Conservation (phyloP, 2,329 filamentous ascomycete genomes). For the Apiospora aurea region DNA sequence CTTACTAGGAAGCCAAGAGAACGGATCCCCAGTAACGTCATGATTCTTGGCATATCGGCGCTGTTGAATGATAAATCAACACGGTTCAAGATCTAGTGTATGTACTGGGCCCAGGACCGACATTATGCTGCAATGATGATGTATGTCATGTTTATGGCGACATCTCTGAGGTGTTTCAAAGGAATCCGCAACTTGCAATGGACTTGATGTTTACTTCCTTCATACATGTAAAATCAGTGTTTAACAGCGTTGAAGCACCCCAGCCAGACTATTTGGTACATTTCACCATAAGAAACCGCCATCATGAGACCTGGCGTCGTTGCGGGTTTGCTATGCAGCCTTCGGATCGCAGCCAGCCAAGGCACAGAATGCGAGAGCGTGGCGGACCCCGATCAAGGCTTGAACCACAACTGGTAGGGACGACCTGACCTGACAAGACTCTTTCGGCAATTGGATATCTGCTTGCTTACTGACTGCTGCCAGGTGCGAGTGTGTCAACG, state of each 20-base stretch:
- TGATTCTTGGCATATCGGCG: no score
- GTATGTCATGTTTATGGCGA: no score
- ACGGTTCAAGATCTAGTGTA: no score
- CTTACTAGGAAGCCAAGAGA: no score
- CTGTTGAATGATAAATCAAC: no score
- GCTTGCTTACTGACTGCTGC: background rate
- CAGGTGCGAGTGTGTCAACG: conserved; percentile 1
- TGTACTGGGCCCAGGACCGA: no score
- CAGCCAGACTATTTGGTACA: background rate
- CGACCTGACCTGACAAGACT: background rate
- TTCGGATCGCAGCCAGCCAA: background rate
- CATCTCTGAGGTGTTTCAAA: no score
- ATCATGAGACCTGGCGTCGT: background rate
- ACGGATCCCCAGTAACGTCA: no score
- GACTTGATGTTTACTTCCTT: no score
- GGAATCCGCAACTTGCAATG: no score
- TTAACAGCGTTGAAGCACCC: no score
- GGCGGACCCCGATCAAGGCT: background rate
- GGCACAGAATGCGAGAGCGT: background rate
- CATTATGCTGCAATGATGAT: background rate
- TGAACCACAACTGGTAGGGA: conserved; percentile 5
- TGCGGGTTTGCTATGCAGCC: background rate
- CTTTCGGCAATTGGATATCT: background rate
- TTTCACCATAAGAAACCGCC: background rate
- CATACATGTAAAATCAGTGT: no score